Percentiles rank a stretch among this genome's conserved stretches.
phyloP scores from a whole-genome alignment of 2,329 filamentous ascomycete species.

The Fusarium sp. region DNA sequence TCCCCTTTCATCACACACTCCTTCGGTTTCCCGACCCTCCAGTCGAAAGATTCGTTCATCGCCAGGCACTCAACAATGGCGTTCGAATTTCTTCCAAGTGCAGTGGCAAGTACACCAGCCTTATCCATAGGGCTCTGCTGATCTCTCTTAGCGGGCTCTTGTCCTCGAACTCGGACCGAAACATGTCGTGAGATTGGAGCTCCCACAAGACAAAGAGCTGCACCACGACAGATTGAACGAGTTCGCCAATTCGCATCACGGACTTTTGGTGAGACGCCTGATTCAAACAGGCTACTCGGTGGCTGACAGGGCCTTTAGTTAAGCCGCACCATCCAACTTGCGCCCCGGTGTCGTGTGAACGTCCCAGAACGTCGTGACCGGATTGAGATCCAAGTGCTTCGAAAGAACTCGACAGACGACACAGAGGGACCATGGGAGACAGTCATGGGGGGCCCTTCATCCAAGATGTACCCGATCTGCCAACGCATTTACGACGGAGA shows the following conservation, averaged over 20 bases:
- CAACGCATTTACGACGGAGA: not conserved
- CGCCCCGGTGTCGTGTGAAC: not conserved
- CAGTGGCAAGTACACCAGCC: not conserved
- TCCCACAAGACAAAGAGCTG: not conserved
- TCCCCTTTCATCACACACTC: not conserved
- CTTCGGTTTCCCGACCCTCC: not conserved
- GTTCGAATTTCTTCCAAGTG: not conserved
- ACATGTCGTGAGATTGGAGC: not conserved
- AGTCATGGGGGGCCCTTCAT: not conserved
- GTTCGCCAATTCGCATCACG: not conserved
- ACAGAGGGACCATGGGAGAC: not conserved
- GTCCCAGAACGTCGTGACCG: not conserved
- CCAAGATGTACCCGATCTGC: not conserved
- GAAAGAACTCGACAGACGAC: not conserved
- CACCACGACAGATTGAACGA: not conserved
- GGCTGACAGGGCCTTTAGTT: not conserved
- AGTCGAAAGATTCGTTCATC: not conserved
- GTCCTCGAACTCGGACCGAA: not conserved
- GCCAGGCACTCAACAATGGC: not conserved
- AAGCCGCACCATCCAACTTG: not conserved
- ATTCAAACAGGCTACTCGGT: not conserved
- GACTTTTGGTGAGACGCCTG: not conserved
- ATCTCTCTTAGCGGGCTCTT: not conserved
- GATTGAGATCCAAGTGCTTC: not conserved
- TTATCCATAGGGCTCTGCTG: not conserved